These are phyloP conservation scores for Astraeus odoratus DNA, from an alignment of 768 basidiomycete genomes.

Conservation along the genomic window DNA sequence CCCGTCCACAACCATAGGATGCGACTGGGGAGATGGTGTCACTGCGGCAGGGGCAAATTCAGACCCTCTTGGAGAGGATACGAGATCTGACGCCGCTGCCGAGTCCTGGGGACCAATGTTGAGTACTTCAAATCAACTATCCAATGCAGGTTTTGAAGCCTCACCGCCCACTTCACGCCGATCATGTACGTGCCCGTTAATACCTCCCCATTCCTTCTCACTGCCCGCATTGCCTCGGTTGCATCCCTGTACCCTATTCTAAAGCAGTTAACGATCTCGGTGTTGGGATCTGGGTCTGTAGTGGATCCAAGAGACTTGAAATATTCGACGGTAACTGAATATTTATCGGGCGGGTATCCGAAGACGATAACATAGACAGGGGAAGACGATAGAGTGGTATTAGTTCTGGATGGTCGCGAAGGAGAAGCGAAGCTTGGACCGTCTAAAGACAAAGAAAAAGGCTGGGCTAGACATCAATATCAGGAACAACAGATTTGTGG, in stretches of 20 bases:
- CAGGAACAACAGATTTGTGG: too few relatives aligned
- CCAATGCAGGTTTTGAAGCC: constrained; percentile 23
- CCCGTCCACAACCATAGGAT: constrained; percentile 44
- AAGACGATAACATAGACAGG: constrained; percentile 72
- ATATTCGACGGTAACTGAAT: constrained; percentile 63
- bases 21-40: constrained; percentile 17
- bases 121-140: neutral
- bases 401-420: constrained; percentile 15
- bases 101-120: constrained; percentile 46
- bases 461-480: constrained; percentile 2
- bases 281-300: constrained; percentile 60
- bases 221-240: constrained; percentile 70
- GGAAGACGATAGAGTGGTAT: constrained; percentile 23
- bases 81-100: constrained; percentile 49
- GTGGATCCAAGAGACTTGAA: constrained; percentile 68
- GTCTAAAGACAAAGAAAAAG: constrained; percentile 15
- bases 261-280: constrained; percentile 75
- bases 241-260: constrained; percentile 66
- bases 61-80: constrained; percentile 22
- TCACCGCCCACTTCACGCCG: constrained; percentile 79
- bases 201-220: constrained; percentile 78
- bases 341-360: constrained; percentile 82
- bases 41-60: constrained; percentile 11
- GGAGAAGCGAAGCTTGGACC: constrained; percentile 10
- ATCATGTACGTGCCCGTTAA: constrained; percentile 75